Percentiles rank a stretch among this genome's conserved stretches.
These are phyloP conservation scores for Yamadazyma jaroonii DNA, from an alignment of 1,139 yeast genomes.

Conservation along the genomic window DNA sequence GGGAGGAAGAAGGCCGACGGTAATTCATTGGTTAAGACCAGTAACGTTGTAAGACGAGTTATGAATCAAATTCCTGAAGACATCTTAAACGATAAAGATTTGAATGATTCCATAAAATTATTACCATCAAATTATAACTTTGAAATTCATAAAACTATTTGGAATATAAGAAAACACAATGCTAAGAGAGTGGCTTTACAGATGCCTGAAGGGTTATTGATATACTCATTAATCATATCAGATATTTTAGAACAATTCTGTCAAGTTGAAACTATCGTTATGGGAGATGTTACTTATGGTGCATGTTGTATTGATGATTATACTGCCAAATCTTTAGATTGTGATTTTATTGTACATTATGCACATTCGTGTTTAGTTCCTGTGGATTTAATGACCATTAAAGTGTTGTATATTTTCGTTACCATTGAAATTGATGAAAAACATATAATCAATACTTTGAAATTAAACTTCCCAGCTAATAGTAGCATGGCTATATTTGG, in stretches of 20 bases:
- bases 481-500: conserved; percentile 80
- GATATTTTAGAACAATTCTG: conserved; percentile 94
- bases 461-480: conserved; percentile 62
- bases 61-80: conserved; percentile 91
- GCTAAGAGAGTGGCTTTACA: conserved; percentile 86
- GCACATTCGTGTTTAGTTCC: conserved; percentile 98
- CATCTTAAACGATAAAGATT: conserved; percentile 71
- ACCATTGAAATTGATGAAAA: conserved; percentile 84
- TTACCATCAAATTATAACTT: conserved; percentile 91
- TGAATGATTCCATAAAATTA: conserved; percentile 75
- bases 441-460: conserved; percentile 75
- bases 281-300: conserved; percentile 99
- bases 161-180: conserved; percentile 75
- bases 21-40: conserved; percentile 22
- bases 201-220: conserved; percentile 94
- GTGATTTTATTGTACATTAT: conserved; percentile 93
- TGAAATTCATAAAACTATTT: conserved; percentile 92
- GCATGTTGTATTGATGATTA: conserved; percentile 98
- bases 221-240: conserved; percentile 80
- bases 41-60: conserved; percentile 51
- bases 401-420: conserved; percentile 91
- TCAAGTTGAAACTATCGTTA: conserved; percentile 79
- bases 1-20: conserved; percentile 26
- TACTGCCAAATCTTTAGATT: conserved; percentile 88
- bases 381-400: conserved; percentile 83